A percentile compares a stretch with the other conserved stretches of the same genome.
Evolutionary conservation across 169 alveolate genomes (phyloP).

Genomic region (Babesia gibsoni): DNA sequence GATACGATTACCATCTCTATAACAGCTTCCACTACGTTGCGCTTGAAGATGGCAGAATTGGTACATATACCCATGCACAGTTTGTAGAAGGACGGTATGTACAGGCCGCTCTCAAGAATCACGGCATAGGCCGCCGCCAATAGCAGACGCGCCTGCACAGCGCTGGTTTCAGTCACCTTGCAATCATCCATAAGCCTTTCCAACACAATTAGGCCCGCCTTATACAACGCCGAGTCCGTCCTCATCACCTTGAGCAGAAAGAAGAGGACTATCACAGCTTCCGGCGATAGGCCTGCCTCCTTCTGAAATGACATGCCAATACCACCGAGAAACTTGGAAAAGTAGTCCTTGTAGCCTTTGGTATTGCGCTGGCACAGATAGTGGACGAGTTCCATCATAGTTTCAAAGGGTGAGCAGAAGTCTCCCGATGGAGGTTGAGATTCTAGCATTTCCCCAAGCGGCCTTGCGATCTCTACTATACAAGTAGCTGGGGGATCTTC

Average conservation of each 20-base stretch:
- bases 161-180: not conserved
- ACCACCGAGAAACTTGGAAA: slow-evolving; percentile 13
- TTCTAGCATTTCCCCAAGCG: slow-evolving; percentile 15
- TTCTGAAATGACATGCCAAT: slow-evolving; percentile 23
- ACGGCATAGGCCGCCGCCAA: slow-evolving; percentile 23
- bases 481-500: slow-evolving; percentile 12
- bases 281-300: slow-evolving; percentile 22
- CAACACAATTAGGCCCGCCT: slow-evolving; percentile 15
- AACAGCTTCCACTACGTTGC: slow-evolving; percentile 12
- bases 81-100: slow-evolving; percentile 57
- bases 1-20: slow-evolving; percentile 31
- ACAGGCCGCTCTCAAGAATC: slow-evolving; percentile 44
- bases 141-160: slow-evolving; percentile 3
- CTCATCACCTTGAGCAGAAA: slow-evolving; percentile 36
- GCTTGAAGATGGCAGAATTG: not conserved
- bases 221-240: slow-evolving; percentile 31
- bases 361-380: slow-evolving; percentile 32
- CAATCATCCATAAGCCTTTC: slow-evolving; percentile 3
- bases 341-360: slow-evolving; percentile 34
- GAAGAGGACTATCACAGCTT: slow-evolving; percentile 16
- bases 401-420: slow-evolving; percentile 20
- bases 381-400: slow-evolving; percentile 14
- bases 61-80: slow-evolving; percentile 3
- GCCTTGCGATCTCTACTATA: not conserved
- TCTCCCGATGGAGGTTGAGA: not conserved